Base-by-base conservation (phyloP, 768 basidiomycete species). In the Pleurotus eryngii region DNA sequence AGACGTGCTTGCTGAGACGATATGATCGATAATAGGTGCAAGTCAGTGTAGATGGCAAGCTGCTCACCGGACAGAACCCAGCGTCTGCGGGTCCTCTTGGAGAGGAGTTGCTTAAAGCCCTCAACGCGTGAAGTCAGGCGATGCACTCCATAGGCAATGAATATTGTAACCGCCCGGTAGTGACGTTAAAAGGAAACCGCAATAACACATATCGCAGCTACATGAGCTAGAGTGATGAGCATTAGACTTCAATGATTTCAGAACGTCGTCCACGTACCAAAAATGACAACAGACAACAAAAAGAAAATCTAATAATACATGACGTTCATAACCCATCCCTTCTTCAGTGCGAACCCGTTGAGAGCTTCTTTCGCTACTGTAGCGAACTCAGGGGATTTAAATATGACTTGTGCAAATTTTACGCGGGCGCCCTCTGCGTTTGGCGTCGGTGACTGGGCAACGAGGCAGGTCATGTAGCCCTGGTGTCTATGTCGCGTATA, bases 291-390 rank as follows among this genome's bases (percentile, higher is more conserved):
- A 35, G 18, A 37, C 8, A 26, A 15, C 18, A 18, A 9, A 22
- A 54, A 9, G 15, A 54, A 37, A 26, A 54, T 11, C 39, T 54
- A 54, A 38, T 40, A 54, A 72, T 83, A 94, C 45, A 77, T 79
- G 57, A 95, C 91, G 50, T 79, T 78, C 89, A 95, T 92, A 62
- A 81, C 73, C 89, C 89, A 92, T 42, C 84, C 90, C 65, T 88
- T 89, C 74, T 95, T 94, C 64, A 97, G 76, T 40, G 87, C 80
- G 70, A 93, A 97, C 50, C 90, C 89, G 70, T 96, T 85, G 60
- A 95, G 72, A 12, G 88, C 91, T 51, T 88, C 85, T 74, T 87
- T 90, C 39, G 95, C 95, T 4, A 81, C 81, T 14, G 83, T 74
- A 15, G 92, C 91, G 22, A 90, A 79, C 56, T 87, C 87, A 8